phyloP scores from a whole-genome alignment of 1,139 yeast species.

The Blastobotrys indianensis region DNA sequence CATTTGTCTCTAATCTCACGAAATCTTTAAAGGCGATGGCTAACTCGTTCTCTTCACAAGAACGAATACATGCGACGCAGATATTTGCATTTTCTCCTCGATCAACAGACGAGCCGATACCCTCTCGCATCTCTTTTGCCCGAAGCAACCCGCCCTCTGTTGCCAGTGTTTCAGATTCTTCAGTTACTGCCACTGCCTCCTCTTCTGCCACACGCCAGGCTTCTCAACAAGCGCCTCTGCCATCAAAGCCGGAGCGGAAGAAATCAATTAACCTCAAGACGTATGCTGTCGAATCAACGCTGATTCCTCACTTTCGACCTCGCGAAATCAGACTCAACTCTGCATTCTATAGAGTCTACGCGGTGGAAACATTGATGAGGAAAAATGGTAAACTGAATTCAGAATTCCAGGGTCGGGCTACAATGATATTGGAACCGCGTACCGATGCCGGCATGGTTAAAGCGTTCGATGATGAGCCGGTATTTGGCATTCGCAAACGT shows the following conservation, averaged over 20 bases:
- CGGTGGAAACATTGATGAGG: slow-evolving; percentile 34
- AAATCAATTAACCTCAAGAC: slow-evolving; percentile 28
- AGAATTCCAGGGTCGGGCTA: slow-evolving; percentile 31
- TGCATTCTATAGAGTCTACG: slow-evolving; percentile 34
- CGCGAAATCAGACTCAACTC: slow-evolving; percentile 35
- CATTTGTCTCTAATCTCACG: slow-evolving; percentile 25
- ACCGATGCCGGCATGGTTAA: slow-evolving; percentile 21
- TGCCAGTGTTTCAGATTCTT: not conserved
- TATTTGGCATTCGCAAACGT: slow-evolving; percentile 27
- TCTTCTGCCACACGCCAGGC: slow-evolving; percentile 6
- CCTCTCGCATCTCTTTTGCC: slow-evolving; percentile 12
- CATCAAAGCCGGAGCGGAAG: not conserved
- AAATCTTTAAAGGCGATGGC: slow-evolving; percentile 30
- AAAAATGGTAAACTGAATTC: slow-evolving; percentile 32
- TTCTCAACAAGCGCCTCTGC: not conserved
- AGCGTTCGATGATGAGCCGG: slow-evolving; percentile 20
- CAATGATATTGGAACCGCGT: slow-evolving; percentile 33
- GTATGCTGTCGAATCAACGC: slow-evolving; percentile 29
- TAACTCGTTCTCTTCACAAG: slow-evolving; percentile 26
- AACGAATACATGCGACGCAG: slow-evolving; percentile 19
- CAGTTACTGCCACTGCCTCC: slow-evolving; percentile 3
- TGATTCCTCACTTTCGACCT: slow-evolving; percentile 28
- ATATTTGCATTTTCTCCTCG: slow-evolving; percentile 28
- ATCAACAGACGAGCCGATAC: slow-evolving; percentile 29
- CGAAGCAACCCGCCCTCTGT: slow-evolving; percentile 2